These are phyloP conservation scores for Tulasnella sp. DNA, from an alignment of 768 basidiomycete genomes.

Conservation along the genomic window DNA sequence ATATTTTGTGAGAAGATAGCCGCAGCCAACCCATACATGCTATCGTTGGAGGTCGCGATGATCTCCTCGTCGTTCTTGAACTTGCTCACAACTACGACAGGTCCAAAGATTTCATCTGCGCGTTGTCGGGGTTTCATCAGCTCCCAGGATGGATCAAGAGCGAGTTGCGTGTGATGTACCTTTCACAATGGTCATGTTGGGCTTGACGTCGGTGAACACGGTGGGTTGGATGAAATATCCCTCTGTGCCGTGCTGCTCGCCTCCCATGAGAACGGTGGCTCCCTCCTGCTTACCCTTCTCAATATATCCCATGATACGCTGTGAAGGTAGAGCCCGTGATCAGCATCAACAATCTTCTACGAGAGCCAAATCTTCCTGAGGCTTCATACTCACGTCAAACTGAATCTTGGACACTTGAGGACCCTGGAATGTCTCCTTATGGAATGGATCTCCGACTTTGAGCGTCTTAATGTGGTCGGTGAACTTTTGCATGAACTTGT, in stretches of 20 bases:
- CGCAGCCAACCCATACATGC: slow-evolving; percentile 75
- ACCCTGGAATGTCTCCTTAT: slow-evolving; percentile 49
- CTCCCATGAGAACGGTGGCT: slow-evolving; percentile 54
- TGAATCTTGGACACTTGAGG: slow-evolving; percentile 62
- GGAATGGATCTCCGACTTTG: slow-evolving; percentile 66
- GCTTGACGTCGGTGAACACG: slow-evolving; percentile 53
- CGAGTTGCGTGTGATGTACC: neutral
- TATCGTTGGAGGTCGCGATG: slow-evolving; percentile 60
- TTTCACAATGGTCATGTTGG: slow-evolving; percentile 61
- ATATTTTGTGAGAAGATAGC: slow-evolving; percentile 66
- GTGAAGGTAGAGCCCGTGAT: neutral
- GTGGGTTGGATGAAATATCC: slow-evolving; percentile 42
- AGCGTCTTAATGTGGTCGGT: slow-evolving; percentile 41
- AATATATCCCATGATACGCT: slow-evolving; percentile 74
- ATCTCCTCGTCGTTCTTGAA: slow-evolving; percentile 49
- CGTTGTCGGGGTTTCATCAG: too few species aligned
- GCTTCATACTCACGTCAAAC: slow-evolving; percentile 42
- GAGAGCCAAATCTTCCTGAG: neutral
- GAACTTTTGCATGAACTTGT: slow-evolving; percentile 55
- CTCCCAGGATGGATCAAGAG: too few species aligned
- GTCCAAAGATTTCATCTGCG: slow-evolving; percentile 69
- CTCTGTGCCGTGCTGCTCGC: slow-evolving; percentile 43
- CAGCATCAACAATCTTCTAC: too few species aligned
- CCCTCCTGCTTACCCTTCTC: slow-evolving; percentile 60
- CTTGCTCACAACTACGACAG: slow-evolving; percentile 53